Conservation (phyloP, 2,329 filamentous ascomycete genomes). For the Sphaceloma murrayae region DNA sequence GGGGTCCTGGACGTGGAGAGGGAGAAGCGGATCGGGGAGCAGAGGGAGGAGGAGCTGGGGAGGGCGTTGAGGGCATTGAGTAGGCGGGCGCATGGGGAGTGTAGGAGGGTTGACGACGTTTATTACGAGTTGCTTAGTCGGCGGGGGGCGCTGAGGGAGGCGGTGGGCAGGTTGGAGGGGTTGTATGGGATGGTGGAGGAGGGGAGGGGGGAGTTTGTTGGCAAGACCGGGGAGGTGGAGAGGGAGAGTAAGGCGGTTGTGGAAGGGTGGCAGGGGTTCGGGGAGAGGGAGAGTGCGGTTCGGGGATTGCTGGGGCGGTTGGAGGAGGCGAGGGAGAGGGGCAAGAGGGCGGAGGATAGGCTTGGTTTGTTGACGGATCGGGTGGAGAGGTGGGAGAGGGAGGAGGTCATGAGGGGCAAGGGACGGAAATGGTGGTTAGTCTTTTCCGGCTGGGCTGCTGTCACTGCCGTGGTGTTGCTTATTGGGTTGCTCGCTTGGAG, state of each 20-base stretch:
- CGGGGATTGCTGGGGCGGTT: slow-evolving; percentile 53
- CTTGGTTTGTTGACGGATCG: slow-evolving; percentile 54
- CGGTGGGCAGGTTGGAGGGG: slow-evolving; percentile 55
- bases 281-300: slow-evolving; percentile 56
- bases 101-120: slow-evolving; percentile 59
- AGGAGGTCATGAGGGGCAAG: slow-evolving; percentile 60
- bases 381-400: slow-evolving; percentile 58
- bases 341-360: slow-evolving; percentile 50
- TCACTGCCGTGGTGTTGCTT: slow-evolving; percentile 12
- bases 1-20: slow-evolving; percentile 31
- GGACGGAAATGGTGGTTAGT: slow-evolving; percentile 27
- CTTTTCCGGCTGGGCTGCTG: neutral
- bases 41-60: slow-evolving; percentile 33
- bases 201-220: slow-evolving; percentile 50
- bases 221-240: slow-evolving; percentile 62
- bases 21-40: slow-evolving; percentile 27
- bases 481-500: slow-evolving; percentile 12
- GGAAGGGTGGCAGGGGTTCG: slow-evolving; percentile 46
- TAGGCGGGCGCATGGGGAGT: slow-evolving; percentile 52
- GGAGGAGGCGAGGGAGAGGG: slow-evolving; percentile 48
- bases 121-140: slow-evolving; percentile 67
- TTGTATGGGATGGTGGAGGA: slow-evolving; percentile 53
- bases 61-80: slow-evolving; percentile 40
- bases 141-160: slow-evolving; percentile 53
- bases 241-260: slow-evolving; percentile 56